Evolutionary conservation across 495 filamentous ascomycete species (phyloP).

Genomic region (Darksidea phi): DNA sequence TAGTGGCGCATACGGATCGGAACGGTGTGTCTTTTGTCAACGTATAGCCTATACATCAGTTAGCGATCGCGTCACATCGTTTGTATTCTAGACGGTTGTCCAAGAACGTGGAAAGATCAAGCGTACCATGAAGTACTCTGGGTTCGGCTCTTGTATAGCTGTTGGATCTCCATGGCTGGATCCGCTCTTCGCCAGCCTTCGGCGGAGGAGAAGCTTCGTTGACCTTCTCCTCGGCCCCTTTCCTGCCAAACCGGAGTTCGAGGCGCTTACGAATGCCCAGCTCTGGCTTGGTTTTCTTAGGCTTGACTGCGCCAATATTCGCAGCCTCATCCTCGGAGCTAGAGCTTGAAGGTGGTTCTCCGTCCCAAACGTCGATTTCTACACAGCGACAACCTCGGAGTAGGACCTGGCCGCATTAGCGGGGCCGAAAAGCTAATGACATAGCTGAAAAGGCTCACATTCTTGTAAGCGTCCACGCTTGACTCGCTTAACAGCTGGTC

Average conservation of each 20-base stretch:
- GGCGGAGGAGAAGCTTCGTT: slow-evolving; percentile 15
- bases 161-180: slow-evolving; percentile 42
- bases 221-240: slow-evolving; percentile 14
- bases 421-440: neutral
- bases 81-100: too few relatives aligned
- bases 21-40: slow-evolving; percentile 85
- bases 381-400: slow-evolving; percentile 84
- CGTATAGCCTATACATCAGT: slow-evolving; percentile 58
- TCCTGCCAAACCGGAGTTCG: slow-evolving; percentile 32
- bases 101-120: neutral
- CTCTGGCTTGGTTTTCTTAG: slow-evolving; percentile 31
- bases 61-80: too few relatives aligned
- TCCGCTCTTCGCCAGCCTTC: slow-evolving; percentile 27
- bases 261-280: slow-evolving; percentile 32
- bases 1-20: slow-evolving; percentile 75
- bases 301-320: slow-evolving; percentile 22
- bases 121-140: slow-evolving; percentile 68
- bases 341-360: slow-evolving; percentile 54
- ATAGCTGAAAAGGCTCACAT: slow-evolving; percentile 53
- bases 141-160: slow-evolving; percentile 58
- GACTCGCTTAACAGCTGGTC: slow-evolving; percentile 87
- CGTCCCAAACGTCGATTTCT: slow-evolving; percentile 96
- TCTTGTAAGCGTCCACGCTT: slow-evolving; percentile 77
- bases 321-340: slow-evolving; percentile 37
- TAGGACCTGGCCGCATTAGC: slow-evolving; percentile 54